Evolutionary conservation across 805 yeast species (phyloP).

Genomic region (Starmerella scarabaei): DNA sequence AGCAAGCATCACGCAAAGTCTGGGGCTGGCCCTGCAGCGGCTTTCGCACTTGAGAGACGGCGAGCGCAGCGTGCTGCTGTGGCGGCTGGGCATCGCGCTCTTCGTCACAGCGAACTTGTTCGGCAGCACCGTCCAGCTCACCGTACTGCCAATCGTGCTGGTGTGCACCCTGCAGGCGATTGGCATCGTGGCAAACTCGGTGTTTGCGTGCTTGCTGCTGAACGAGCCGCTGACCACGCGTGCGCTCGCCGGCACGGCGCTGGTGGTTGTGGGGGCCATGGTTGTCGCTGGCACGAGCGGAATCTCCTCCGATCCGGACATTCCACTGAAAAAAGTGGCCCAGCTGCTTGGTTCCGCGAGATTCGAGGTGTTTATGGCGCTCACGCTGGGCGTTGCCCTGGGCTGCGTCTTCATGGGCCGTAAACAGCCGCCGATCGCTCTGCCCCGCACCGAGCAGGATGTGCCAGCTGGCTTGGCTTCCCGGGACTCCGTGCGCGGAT

Average conservation of each 20-base stretch:
- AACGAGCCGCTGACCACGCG: conserved; percentile 51
- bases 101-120: conserved; percentile 62
- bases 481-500: conserved; percentile 30
- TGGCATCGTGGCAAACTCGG: conserved; percentile 76
- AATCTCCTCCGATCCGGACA: conserved; percentile 38
- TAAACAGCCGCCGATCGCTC: background rate
- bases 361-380: conserved; percentile 47
- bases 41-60: conserved; percentile 43
- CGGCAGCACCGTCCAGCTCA: conserved; percentile 72
- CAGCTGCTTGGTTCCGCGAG: conserved; percentile 31
- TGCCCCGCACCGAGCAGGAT: background rate
- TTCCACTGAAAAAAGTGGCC: conserved; percentile 37
- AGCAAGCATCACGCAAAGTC: conserved; percentile 66
- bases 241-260: conserved; percentile 50
- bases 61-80: conserved; percentile 27
- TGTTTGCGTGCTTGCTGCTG: conserved; percentile 54
- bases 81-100: conserved; percentile 62
- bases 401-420: conserved; percentile 15
- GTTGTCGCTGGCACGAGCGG: conserved; percentile 64
- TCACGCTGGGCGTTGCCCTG: conserved; percentile 26
- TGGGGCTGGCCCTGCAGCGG: conserved; percentile 72
- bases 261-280: conserved; percentile 63
- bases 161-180: conserved; percentile 74
- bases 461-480: background rate
- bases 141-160: conserved; percentile 69